Evolutionary conservation across 2,329 filamentous ascomycete species (phyloP), one percentile per base, ranked within the genome.

Genomic region (Alternaria tenuissima): DNA sequence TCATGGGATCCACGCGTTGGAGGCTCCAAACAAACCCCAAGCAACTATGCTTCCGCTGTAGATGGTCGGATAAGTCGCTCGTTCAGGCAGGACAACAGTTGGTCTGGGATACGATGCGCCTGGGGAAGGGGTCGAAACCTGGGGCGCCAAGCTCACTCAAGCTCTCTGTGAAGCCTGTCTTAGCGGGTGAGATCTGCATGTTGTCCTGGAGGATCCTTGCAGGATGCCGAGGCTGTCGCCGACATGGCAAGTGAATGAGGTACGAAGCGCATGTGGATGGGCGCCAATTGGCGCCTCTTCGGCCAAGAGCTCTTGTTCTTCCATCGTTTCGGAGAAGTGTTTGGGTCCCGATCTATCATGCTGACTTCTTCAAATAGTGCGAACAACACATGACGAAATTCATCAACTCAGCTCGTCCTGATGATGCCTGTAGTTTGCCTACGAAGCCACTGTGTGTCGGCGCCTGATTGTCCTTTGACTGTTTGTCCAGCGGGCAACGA

Each of bases 81-180:
- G 53, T 66, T 63, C 38, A 52, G 68, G 66, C 58, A 67, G 64
- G 61, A 63, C 66, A 75, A 70, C 73, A 69, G 68, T 69, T 72
- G 71, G 72, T 64, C 68, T 68, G 66, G 66, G 67, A 67, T 66
- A 70, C 66, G 65, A 64, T 53, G 48, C 55, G 61, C 61, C 62
- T 58, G 65, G 68, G 68, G 67, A 66, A 65, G 66, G 63, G 57
- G 52, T 64, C 63, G 60, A 68, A 71, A 76, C 65, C 66, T 69
- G 70, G 74, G 70, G 72, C 62, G 61, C 71, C 65, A 75, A 74
- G 71, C 64, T 63, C 54, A 59, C 55, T 62, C 64, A 75, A 76
- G 70, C 71, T 69, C 24, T 61, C 65, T 59, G 55, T 60, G 47
- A 42, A 57, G 46, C 48, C 55, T 57, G 62, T 62, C 42, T 63